These are phyloP conservation scores for Solanum neorickii DNA, from an alignment of 257 asterid species.

Conservation along the genomic window DNA sequence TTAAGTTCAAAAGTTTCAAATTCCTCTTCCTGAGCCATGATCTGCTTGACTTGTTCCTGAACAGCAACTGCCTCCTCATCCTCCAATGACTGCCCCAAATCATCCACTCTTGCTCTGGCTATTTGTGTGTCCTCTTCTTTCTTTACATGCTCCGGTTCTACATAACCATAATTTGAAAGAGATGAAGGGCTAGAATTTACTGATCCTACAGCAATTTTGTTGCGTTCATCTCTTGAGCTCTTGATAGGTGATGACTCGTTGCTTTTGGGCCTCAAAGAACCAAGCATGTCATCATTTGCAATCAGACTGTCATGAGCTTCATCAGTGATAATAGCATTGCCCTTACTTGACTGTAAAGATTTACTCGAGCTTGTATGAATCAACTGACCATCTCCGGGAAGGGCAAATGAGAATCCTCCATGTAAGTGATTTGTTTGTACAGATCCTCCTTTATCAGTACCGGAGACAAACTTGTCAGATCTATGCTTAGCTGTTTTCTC, in stretches of 20 bases:
- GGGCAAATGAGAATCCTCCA: constrained; percentile 15
- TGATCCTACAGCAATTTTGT: constrained; percentile 9
- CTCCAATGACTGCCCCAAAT: constrained; percentile 9
- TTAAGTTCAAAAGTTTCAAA: constrained; percentile 21
- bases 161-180: constrained; percentile 11
- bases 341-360: constrained; percentile 7
- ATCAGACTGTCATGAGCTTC: background rate
- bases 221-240: constrained; percentile 8
- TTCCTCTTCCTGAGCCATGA: constrained; percentile 22
- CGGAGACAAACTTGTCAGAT: background rate
- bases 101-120: constrained; percentile 5
- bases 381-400: constrained; percentile 11
- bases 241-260: constrained; percentile 9
- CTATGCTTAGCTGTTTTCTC: background rate
- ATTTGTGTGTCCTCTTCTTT: background rate
- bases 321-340: background rate
- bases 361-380: constrained; percentile 6
- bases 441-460: background rate
- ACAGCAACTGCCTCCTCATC: constrained; percentile 20
- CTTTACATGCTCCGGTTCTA: constrained; percentile 1
- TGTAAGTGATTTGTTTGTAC: constrained; percentile 5
- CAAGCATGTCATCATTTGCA: constrained; percentile 12
- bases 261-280: constrained; percentile 4
- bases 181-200: constrained; percentile 16
- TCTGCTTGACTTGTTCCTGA: constrained; percentile 20